phyloP scores from a whole-genome alignment of 768 basidiomycete species.

The Suillus bovinus region DNA sequence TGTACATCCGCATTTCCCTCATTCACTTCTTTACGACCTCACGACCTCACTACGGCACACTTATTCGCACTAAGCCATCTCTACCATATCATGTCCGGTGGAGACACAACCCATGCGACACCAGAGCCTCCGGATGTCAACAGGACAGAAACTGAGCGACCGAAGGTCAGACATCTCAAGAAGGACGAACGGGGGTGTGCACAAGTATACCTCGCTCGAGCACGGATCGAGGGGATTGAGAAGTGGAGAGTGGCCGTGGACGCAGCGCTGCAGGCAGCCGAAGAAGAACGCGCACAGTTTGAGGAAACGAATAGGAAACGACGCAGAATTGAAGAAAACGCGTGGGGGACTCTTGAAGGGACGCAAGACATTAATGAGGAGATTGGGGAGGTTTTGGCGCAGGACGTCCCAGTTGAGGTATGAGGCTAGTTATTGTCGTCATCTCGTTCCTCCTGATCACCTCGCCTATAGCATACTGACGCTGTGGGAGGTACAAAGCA shows the following conservation, averaged over 20 bases:
- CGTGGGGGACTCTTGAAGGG: background rate
- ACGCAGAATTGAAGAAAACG: background rate
- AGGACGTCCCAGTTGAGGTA: conserved; percentile 1
- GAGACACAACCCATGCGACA: background rate
- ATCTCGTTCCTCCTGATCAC: background rate
- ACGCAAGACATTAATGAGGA: background rate
- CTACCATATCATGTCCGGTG: conserved; percentile 5
- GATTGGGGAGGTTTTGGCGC: background rate
- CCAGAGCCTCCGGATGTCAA: background rate
- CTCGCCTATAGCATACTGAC: background rate
- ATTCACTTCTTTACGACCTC: conserved; percentile 3
- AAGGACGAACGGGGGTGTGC: background rate
- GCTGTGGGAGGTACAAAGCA: background rate
- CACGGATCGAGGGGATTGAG: conserved; percentile 5
- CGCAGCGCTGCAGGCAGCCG: conserved; percentile 7
- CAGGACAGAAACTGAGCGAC: background rate
- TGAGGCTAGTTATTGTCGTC: background rate
- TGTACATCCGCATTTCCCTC: background rate
- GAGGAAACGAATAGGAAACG: conserved; percentile 5
- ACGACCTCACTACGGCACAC: conserved; percentile 1
- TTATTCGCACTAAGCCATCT: background rate
- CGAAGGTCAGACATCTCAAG: background rate
- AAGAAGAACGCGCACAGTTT: background rate
- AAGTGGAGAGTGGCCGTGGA: conserved; percentile 5
- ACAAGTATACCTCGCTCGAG: conserved; percentile 2